A percentile compares a stretch with the other conserved stretches of the same genome.
Evolutionary conservation across 768 basidiomycete genomes (phyloP).

Genomic region (Mycena pura): DNA sequence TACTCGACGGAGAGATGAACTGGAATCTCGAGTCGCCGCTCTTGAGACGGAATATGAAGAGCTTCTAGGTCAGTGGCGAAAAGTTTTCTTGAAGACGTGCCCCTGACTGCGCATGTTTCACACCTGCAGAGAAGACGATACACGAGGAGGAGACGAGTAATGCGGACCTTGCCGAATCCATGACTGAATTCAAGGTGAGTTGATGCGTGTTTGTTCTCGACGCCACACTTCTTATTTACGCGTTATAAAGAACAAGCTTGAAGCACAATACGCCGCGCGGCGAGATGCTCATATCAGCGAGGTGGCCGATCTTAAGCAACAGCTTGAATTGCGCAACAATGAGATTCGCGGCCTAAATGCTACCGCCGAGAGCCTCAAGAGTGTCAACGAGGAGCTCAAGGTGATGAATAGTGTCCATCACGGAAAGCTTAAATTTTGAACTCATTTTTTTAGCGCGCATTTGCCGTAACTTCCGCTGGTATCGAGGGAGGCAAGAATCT

Average conservation of each 20-base stretch:
- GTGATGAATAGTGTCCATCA: constrained; percentile 48
- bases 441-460: constrained; percentile 74
- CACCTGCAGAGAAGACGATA: constrained; percentile 82
- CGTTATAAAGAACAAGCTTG: constrained; percentile 79
- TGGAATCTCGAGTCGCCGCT: constrained; percentile 80
- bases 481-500: constrained; percentile 97
- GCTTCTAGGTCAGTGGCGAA: constrained; percentile 73
- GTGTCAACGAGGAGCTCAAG: constrained; percentile 98
- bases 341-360: constrained; percentile 87
- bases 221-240: constrained; percentile 27
- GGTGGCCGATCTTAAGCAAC: constrained; percentile 85
- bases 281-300: constrained; percentile 90
- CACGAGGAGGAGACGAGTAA: constrained; percentile 87
- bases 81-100: constrained; percentile 6
- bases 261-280: constrained; percentile 91
- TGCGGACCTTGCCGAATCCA: constrained; percentile 81
- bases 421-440: constrained; percentile 19
- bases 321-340: constrained; percentile 81
- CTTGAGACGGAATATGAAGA: constrained; percentile 97
- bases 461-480: constrained; percentile 95
- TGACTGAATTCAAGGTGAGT: constrained; percentile 87
- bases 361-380: constrained; percentile 91
- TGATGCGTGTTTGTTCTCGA: constrained; percentile 9
- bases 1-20: constrained; percentile 80
- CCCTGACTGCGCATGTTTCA: constrained; percentile 26